Evolutionary conservation across 2,329 filamentous ascomycete genomes (phyloP), one percentile per base, ranked within the genome.

Genomic region (Torrubiellomyces zombiae): DNA sequence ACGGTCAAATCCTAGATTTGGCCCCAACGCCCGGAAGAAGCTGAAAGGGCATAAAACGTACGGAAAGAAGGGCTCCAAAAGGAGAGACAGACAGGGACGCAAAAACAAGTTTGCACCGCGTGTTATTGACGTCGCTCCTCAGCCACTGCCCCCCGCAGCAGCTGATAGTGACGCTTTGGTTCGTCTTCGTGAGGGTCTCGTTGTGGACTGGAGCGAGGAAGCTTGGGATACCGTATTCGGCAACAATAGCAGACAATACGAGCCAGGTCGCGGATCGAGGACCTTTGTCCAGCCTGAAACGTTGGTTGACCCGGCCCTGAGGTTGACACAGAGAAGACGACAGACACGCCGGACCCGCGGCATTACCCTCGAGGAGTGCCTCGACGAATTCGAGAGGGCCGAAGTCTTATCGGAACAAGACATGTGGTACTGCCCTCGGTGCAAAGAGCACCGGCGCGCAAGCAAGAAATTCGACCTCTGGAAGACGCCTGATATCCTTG

Each of bases 401-500:
- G 89, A 98, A 51, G 73, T 93, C 9, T 59, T 98, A 4, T 94
- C 86, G 0, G 82, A 94, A 47, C 79, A 91, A 43, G 91, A 98
- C 46, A 86, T 82, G 31, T 98, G 89, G 89, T 95, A 91, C 47
- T 98, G 89, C 44, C 86, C 82, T 28, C 71, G 82, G 16, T 98
- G 89, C 63, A 95, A 95, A 48, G 81, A 93, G 40, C 77, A 92
- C 41, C 73, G 82, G 10, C 75, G 82, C 31, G 89, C 89, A 12
- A 85, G 76, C 53, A 98, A 98, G 59, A 94, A 89, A 42, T 82
- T 98, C 26, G 85, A 95, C 44, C 67, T 98, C 11, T 98, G 89
- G 89, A 94, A 86, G 44, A 76, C 80, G 3, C 89, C 89, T 1
- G 89, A 98, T 47, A 91, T 95, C 32, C 65, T 98, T 10, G 77